These are phyloP conservation scores for Ganoderma multipileum DNA, from an alignment of 1,284 basidiomycete species.

Conservation along the genomic window DNA sequence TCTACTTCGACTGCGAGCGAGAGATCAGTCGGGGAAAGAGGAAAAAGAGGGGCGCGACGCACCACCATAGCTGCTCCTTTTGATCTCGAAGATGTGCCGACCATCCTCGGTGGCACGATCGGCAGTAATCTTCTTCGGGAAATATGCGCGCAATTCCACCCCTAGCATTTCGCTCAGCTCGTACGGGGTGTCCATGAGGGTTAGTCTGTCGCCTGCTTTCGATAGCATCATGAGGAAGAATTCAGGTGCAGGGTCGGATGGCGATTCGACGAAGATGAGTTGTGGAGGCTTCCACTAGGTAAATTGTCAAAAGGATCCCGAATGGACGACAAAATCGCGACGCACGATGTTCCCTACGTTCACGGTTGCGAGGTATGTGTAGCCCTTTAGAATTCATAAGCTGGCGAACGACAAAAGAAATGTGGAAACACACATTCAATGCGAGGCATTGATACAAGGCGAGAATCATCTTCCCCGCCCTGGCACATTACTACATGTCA, in stretches of 20 bases:
- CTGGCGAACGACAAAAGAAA: not conserved
- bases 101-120: constrained; percentile 57
- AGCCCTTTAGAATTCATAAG: constrained; percentile 44
- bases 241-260: constrained; percentile 50
- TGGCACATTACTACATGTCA: constrained; percentile 26
- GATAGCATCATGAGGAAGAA: constrained; percentile 72
- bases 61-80: constrained; percentile 46
- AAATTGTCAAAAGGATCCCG: not conserved
- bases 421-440: constrained; percentile 41
- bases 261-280: constrained; percentile 60
- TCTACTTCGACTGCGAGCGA: constrained; percentile 36
- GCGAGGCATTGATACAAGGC: constrained; percentile 49
- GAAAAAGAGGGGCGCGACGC: constrained; percentile 17
- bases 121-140: constrained; percentile 57
- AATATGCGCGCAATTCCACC: constrained; percentile 38
- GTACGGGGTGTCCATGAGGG: constrained; percentile 62
- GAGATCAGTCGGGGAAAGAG: not conserved
- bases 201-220: constrained; percentile 59
- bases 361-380: constrained; percentile 64
- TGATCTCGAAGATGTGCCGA: constrained; percentile 57
- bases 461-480: constrained; percentile 52
- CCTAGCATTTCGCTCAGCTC: constrained; percentile 37
- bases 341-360: constrained; percentile 60
- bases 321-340: constrained; percentile 15
- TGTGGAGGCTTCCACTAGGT: constrained; percentile 56